phyloP scores from a whole-genome alignment of 306 rosid genomes.

The Sesbania bispinosa region DNA sequence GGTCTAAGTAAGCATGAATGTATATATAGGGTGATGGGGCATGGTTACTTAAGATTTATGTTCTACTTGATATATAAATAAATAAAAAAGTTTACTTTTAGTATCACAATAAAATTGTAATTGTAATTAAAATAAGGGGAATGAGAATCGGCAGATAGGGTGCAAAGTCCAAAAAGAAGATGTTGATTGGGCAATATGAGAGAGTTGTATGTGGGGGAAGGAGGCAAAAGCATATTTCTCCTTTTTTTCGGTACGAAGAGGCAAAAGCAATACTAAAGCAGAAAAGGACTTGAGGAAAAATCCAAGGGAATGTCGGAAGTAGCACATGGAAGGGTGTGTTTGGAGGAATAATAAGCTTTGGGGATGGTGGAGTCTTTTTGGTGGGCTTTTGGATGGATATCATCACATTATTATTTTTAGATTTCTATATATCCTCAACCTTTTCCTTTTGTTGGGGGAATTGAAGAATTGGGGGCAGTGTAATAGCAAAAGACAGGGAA shows the following conservation, averaged over 20 bases:
- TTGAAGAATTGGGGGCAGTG: constrained; percentile 44
- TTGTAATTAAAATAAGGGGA: constrained; percentile 39
- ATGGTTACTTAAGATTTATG: constrained; percentile 26
- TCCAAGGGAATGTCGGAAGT: constrained; percentile 75
- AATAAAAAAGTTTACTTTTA: not conserved
- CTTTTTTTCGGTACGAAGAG: constrained; percentile 34
- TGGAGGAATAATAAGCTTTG: constrained; percentile 75
- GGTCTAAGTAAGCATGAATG: constrained; percentile 15
- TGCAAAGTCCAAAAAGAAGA: constrained; percentile 70
- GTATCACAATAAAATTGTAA: constrained; percentile 42
- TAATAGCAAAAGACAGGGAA: constrained; percentile 49
- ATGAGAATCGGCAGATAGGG: constrained; percentile 64
- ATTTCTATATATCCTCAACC: constrained; percentile 12
- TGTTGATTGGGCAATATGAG: constrained; percentile 65
- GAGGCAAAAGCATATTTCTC: constrained; percentile 32
- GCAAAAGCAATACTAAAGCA: constrained; percentile 46
- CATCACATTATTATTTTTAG: not conserved
- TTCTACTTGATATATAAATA: constrained; percentile 27
- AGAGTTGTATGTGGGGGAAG: constrained; percentile 41
- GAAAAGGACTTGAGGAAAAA: constrained; percentile 45
- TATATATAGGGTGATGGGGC: constrained; percentile 33
- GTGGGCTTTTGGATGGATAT: constrained; percentile 30
- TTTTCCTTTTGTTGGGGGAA: constrained; percentile 44
- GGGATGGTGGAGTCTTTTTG: constrained; percentile 33
- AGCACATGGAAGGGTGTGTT: constrained; percentile 78